phyloP scores from a whole-genome alignment of 768 basidiomycete genomes.

The Boletus bicolor region DNA sequence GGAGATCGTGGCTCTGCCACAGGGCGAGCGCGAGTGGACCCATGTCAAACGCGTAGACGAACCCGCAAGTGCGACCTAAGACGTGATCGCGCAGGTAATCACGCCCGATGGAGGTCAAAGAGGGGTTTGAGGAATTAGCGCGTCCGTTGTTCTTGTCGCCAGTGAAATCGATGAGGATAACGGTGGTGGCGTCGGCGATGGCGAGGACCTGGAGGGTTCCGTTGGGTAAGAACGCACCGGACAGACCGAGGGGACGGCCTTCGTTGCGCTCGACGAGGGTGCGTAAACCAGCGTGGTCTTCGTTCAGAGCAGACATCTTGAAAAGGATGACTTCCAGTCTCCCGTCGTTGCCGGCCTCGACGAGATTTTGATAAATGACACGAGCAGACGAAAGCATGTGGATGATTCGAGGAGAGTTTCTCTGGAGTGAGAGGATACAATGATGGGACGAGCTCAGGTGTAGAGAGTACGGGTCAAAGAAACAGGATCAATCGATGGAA shows the following conservation, averaged over 20 bases:
- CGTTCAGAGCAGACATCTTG: conserved; percentile 22
- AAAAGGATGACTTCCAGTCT: conserved; percentile 14
- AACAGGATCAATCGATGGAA: not conserved
- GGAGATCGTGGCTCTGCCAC: conserved; percentile 31
- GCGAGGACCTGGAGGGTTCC: conserved; percentile 27
- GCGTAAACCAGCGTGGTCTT: conserved; percentile 21
- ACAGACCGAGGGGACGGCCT: conserved; percentile 32
- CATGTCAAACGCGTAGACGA: conserved; percentile 32
- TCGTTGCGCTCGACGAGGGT: conserved; percentile 31
- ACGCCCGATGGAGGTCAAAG: conserved; percentile 17
- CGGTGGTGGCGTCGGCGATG: conserved; percentile 25
- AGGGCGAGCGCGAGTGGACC: conserved; percentile 29
- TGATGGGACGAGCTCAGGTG: not conserved
- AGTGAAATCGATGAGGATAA: conserved; percentile 28
- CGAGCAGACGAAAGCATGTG: conserved; percentile 14
- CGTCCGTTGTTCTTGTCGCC: conserved; percentile 33
- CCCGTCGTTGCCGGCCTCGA: conserved; percentile 25
- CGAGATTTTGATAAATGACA: conserved; percentile 26
- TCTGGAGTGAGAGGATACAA: conserved; percentile 1
- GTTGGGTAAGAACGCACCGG: conserved; percentile 20
- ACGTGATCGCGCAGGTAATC: conserved; percentile 30
- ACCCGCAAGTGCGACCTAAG: conserved; percentile 27
- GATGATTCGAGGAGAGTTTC: not conserved
- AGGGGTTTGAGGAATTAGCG: conserved; percentile 22
- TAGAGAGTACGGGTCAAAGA: conserved; percentile 3